Evolutionary conservation across 306 rosid species (phyloP), one percentile per base, ranked within the genome.

Genomic region (Citrullus colocynthis): DNA sequence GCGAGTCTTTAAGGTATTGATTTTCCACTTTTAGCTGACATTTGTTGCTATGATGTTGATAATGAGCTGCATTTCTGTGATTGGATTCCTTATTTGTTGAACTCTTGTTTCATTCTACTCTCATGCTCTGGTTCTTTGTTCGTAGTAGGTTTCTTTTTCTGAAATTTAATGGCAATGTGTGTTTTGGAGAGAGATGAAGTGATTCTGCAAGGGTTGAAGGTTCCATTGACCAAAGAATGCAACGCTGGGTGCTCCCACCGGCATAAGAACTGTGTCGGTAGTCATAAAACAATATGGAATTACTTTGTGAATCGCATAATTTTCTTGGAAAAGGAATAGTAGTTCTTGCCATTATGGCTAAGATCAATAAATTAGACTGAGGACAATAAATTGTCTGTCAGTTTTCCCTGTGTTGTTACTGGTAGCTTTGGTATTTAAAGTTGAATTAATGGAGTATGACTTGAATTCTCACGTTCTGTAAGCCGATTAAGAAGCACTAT

Each of bases 1-100:
- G 82, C 86, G 85, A 64, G 90, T 87, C 78, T 95, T 95, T 78
- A 78, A 89, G 97, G 99, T 95, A 88, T 70, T 59, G 20, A 5
- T 52, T 60, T 36, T 51, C 6, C 56, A 76, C 66, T 24, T 79
- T 36, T 36, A 36, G 39, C 39, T 36, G 12, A 44, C 49, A 11
- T 44, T 10, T 44, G 48, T 9, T 44, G 48, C 48, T 44, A 10
- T 9, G 5, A 34, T 34, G 4, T 2, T 34, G 37, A 34, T 34
- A 12, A 44, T 72, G 42, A 72, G 58, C 34, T 21, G 28, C 37
- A 10, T 71, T 52, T 73, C 30, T 49, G 9, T 48, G 60, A 30
- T 49, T 72, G 41, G 12, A 16, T 72, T 52, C 21, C 34, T 21
- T 15, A 58, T 18, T 32, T 24, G 6, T 69, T 67, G 55, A 41